Base-by-base conservation (phyloP, 2,329 filamentous ascomycete genomes). In the Fusarium odoratissimum region DNA sequence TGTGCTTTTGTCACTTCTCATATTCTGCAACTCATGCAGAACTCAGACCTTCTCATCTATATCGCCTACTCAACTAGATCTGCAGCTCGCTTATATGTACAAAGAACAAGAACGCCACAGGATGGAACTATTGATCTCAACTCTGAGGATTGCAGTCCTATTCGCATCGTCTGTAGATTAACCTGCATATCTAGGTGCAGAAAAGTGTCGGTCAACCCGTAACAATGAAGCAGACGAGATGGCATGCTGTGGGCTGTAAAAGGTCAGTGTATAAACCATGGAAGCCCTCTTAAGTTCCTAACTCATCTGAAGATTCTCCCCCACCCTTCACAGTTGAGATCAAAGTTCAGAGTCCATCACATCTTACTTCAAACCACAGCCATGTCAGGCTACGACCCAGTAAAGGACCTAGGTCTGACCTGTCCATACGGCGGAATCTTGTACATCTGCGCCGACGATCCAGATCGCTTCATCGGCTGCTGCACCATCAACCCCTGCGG, bases 401-500 rank as follows among this genome's bases (percentile, higher is more conserved):
- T 66, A 7, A 21, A 62, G 17, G 55, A 59, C 5, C 44, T 82
- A 3, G 81, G 77, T 19, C 67, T 82, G 0, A 64, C 63, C 9
- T 85, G 83, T 45, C 79, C 79, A 1, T 61, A 56, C 3, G 77
- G 76, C 7, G 79, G 81, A 30, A 40, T 61, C 10, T 84, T 84
- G 40, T 84, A 84, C 76, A 75, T 83, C 62, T 84, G 83, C 69
- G 46, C 67, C 8, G 73, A 76, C 4, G 78, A 78, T 37, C 68
- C 71, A 1, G 42, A 64, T 6, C 79, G 79, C 35, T 85, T 84
- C 71, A 60, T 85, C 44, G 84, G 84, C 17, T 85, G 84, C 69
- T 85, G 84, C 52, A 72, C 65, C 16, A 72, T 67, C 31, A 77
- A 82, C 62, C 80, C 83, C 1, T 84, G 83, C 48, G 56, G 66